Evolutionary conservation across 768 basidiomycete species (phyloP), one percentile per base, ranked within the genome.

Genomic region (Candolleomyces aberdarensis): DNA sequence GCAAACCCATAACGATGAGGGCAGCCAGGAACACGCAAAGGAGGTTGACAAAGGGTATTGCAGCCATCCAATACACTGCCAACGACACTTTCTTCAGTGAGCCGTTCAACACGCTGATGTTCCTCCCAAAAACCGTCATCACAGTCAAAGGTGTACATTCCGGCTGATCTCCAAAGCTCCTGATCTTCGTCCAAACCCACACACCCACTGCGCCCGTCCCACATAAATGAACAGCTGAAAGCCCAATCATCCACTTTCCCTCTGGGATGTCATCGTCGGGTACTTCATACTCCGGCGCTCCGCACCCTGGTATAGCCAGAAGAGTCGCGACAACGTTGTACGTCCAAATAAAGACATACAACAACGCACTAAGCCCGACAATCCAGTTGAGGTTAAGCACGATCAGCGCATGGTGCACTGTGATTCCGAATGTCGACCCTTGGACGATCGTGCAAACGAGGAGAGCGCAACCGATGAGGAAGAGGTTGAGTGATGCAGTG

Each of bases 331-430:
- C 3, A 26, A 26, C 26, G 26, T 44, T 44, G 4, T 44, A 44
- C 43, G 43, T 44, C 43, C 43, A 44, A 4, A 44, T 44, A 19
- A 44, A 44, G 43, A 44, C 43, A 19, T 44, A 44, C 14, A 44
- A 19, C 19, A 49, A 22, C 19, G 48, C 48, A 5, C 48, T 49
- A 10, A 49, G 9, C 10, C 48, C 48, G n/a, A 49, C 14, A 32
- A 49, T 49, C 48, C 48, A 49, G 5, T 49, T 49, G 48, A 49
- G 48, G 5, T 19, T 49, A 2, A 49, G 41, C 1, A 41, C 56
- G 14, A 57, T 57, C n/a, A 57, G 36, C 32, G 56, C 32, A 26
- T 57, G 56, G 20, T 57, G 40, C 36, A 41, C 56, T 17, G 32
- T 40, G n/a, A 57, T 26, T 17, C 56, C 32, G 20, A 57, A 40